Conservation (phyloP, 108 stramenopile genomes). For the Aurantiochytrium sp. region DNA sequence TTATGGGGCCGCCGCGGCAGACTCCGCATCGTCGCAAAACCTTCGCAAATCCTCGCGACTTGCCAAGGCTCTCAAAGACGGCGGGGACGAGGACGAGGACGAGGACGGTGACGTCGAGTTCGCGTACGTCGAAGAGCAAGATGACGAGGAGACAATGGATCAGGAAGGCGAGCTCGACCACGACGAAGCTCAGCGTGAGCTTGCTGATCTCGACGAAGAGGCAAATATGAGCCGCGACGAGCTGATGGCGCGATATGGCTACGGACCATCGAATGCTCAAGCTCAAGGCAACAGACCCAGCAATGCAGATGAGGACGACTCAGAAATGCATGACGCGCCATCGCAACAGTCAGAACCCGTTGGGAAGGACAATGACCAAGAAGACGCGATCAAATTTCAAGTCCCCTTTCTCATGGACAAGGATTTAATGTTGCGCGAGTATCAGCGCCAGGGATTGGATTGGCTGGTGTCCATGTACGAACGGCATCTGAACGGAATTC, state of each 20-base stretch:
- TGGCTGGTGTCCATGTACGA: conserved; percentile 91
- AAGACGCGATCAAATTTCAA: not conserved
- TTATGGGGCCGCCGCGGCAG: too few species aligned
- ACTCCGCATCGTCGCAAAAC: too few species aligned
- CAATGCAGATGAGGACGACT: too few species aligned
- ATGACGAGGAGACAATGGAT: conserved; percentile 12
- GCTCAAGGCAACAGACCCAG: too few species aligned
- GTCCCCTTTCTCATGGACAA: conserved; percentile 37
- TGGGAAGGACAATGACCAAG: not conserved
- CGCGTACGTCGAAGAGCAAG: conserved; percentile 27
- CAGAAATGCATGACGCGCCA: not conserved
- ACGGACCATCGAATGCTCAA: too few species aligned
- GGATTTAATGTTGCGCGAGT: conserved; percentile 69
- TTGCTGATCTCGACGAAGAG: not conserved
- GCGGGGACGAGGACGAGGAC: conserved; percentile 34
- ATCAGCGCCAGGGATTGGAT: conserved; percentile 89
- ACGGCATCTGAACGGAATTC: conserved; percentile 87
- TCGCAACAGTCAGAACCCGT: too few species aligned
- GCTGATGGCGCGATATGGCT: not conserved
- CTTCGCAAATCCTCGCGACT: not conserved
- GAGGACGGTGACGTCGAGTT: conserved; percentile 31
- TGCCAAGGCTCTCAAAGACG: not conserved
- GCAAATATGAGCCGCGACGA: not conserved
- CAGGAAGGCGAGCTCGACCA: not conserved
- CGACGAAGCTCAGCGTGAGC: not conserved